Conservation (phyloP, 805 yeast genomes). For the Saturnispora saitoi region DNA sequence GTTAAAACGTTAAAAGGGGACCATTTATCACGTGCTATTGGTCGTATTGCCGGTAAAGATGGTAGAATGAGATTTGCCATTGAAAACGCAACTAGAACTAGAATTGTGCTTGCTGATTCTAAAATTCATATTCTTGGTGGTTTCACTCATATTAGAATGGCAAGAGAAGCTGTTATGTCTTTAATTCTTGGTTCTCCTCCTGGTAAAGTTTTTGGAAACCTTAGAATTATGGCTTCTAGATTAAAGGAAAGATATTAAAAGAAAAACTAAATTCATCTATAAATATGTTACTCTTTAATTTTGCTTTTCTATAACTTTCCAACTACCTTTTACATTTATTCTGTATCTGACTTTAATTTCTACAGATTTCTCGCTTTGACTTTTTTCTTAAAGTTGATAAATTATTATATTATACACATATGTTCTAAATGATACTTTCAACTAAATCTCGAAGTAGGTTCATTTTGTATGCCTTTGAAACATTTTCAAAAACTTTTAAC, state of each 20-base stretch:
- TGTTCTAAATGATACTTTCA: slow-evolving; percentile 11
- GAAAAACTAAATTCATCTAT: neutral
- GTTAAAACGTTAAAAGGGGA: slow-evolving; percentile 94
- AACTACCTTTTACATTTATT: neutral
- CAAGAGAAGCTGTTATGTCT: slow-evolving; percentile 94
- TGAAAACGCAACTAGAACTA: slow-evolving; percentile 96
- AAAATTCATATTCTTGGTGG: slow-evolving; percentile 97
- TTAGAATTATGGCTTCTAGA: slow-evolving; percentile 94
- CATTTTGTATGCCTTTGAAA: slow-evolving; percentile 54
- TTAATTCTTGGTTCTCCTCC: slow-evolving; percentile 97
- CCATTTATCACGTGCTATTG: slow-evolving; percentile 96
- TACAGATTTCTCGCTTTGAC: neutral
- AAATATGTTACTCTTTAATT: neutral
- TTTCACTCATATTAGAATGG: slow-evolving; percentile 93
- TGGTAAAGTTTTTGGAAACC: slow-evolving; percentile 94
- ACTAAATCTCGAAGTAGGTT: slow-evolving; percentile 38
- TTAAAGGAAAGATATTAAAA: slow-evolving; percentile 85
- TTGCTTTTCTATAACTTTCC: neutral
- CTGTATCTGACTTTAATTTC: neutral
- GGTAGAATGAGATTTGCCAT: slow-evolving; percentile 98
- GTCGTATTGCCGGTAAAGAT: slow-evolving; percentile 99
- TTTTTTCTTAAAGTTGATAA: neutral
- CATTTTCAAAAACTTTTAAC: slow-evolving; percentile 43
- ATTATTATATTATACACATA: neutral
- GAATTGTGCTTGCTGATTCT: slow-evolving; percentile 94